Percentiles rank a stretch among this genome's conserved stretches.
These are phyloP conservation scores for Candida ipomoeae DNA, from an alignment of 805 yeast species.

Conservation along the genomic window DNA sequence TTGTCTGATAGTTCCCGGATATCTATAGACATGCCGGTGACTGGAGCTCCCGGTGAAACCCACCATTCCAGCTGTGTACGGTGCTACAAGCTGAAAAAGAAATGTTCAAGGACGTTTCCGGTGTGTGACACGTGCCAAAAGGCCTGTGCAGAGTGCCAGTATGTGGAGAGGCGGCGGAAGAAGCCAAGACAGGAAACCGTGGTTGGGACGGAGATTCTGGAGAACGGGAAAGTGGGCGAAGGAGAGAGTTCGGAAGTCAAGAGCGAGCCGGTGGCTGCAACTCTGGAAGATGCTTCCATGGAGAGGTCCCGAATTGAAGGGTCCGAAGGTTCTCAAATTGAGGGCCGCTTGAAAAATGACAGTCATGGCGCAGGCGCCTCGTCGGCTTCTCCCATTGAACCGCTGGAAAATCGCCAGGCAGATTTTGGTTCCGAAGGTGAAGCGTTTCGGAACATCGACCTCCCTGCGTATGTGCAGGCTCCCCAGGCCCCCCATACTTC, in stretches of 20 bases:
- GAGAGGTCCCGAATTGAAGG: too few relatives aligned
- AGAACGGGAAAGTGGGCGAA: not conserved
- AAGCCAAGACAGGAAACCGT: conserved; percentile 6
- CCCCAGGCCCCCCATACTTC: too few relatives aligned
- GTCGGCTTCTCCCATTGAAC: not conserved
- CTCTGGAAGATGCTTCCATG: too few relatives aligned
- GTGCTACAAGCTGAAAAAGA: conserved; percentile 41
- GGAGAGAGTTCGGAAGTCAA: not conserved
- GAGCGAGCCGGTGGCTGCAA: too few relatives aligned
- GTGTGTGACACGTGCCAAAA: conserved; percentile 35
- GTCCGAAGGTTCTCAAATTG: too few relatives aligned
- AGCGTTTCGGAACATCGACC: conserved; percentile 16
- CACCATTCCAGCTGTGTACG: conserved; percentile 37
- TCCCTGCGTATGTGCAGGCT: conserved; percentile 2
- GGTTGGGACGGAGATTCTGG: too few relatives aligned
- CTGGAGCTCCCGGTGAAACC: conserved; percentile 15
- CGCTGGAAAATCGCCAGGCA: not conserved
- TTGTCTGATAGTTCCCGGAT: too few relatives aligned
- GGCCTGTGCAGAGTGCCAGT: conserved; percentile 35
- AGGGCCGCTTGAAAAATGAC: not conserved
- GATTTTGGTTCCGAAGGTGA: not conserved
- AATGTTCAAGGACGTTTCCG: conserved; percentile 38
- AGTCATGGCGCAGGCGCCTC: not conserved
- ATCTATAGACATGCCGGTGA: conserved; percentile 12
- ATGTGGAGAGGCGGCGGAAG: conserved; percentile 30